A percentile compares a stretch with the other conserved stretches of the same genome.
phyloP scores from a whole-genome alignment of 192 early-diverging fungal species.

The Coemansia sp. region DNA sequence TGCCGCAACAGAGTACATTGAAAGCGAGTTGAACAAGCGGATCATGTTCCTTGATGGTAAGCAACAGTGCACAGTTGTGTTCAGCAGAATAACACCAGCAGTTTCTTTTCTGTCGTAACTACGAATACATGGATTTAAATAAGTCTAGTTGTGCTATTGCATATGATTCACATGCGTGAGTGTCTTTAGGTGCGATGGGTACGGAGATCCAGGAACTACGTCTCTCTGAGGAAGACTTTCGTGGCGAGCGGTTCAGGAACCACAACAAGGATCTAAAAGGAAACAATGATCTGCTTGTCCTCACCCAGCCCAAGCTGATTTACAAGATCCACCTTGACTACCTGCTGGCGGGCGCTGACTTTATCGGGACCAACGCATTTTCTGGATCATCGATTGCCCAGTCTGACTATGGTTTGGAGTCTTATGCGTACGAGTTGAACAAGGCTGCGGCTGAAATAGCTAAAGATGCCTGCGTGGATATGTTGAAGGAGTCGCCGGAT shows the following conservation, averaged over 20 bases:
- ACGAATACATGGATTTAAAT: too few species aligned
- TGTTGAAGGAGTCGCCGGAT: conserved; percentile 71
- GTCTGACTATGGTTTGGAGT: conserved; percentile 84
- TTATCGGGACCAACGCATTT: conserved; percentile 98
- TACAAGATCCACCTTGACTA: conserved; percentile 88
- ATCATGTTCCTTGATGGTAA: conserved; percentile 95
- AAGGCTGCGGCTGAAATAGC: conserved; percentile 85
- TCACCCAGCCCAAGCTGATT: conserved; percentile 88
- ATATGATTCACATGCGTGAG: background rate
- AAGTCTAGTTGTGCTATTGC: too few species aligned
- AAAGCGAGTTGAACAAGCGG: conserved; percentile 70
- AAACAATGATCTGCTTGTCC: conserved; percentile 93
- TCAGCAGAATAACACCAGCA: background rate
- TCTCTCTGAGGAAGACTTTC: conserved; percentile 82
- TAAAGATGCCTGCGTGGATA: conserved; percentile 76
- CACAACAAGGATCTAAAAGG: conserved; percentile 86
- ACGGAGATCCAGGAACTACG: conserved; percentile 84
- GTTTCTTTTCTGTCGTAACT: background rate
- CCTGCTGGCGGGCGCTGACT: conserved; percentile 86
- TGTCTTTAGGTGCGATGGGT: conserved; percentile 75
- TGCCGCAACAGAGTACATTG: conserved; percentile 65
- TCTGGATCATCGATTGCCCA: conserved; percentile 88
- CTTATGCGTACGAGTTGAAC: conserved; percentile 89
- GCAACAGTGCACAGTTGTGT: background rate
- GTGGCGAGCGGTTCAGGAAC: conserved; percentile 79